Base-by-base conservation (phyloP, 116 monocot genomes). In the Papilionanthe hybrid region DNA sequence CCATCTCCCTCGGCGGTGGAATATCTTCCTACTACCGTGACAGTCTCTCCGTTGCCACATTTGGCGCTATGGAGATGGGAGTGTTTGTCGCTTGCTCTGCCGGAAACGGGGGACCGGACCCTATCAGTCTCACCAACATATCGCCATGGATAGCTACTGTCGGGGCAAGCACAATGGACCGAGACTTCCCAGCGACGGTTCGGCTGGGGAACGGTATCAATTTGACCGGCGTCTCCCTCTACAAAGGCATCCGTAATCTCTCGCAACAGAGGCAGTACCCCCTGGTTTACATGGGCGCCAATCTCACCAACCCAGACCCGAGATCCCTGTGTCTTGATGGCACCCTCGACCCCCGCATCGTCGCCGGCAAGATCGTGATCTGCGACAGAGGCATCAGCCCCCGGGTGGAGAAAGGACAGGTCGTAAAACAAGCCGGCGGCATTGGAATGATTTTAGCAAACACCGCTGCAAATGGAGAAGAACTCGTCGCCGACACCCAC, bases 311-410 rank as follows among this genome's bases (percentile, higher is more conserved):
- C 63, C 82, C 91, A 0, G 88, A 91, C 48, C 93, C 91, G 32
- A 86, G 79, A 67, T 91, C 91, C 4, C 85, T 95, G 1, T 95
- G 93, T 78, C 80, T 93, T 30, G 89, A 93, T 32, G 93, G 92
- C 13, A 86, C 91, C 5, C 69, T 95, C 69, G 89, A 95, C 50
- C 86, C 88, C 47, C 86, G 78, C 44, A 75, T 50, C 0, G 95
- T 91, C 23, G 82, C 82, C 4, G 93, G 95, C 5, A 93, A 91
- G 87, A 89, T 96, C n/a, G 93, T 90, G 58, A 65, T 96, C 25
- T 93, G 93, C 67, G 92, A 96, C 58, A 83, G 92, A n/a, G 96
- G 96, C 17, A 87, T 96, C 76, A 93, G 83, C 77, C 89, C 93
- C 0, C 44, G 96, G 17, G 96, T 93, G 18, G 86, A 92, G 83